Percentiles rank a stretch among this genome's conserved stretches.
Conservation (phyloP, 2,329 filamentous ascomycete genomes). For the Ophiognomonia clavigignenti-juglandacearum region DNA sequence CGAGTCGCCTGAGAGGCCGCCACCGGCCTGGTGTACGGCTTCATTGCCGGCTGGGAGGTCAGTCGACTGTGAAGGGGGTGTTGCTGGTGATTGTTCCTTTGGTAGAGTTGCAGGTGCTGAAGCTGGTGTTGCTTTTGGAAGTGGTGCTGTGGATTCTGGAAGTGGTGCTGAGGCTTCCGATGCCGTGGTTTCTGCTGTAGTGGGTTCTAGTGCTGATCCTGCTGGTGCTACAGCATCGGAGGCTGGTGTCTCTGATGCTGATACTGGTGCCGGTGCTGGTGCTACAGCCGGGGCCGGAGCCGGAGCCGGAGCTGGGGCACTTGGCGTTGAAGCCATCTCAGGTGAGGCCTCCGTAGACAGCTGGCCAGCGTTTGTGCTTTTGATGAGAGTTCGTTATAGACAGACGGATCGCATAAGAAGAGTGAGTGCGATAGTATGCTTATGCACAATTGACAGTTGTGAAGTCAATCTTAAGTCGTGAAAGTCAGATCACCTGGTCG, state of each 20-base stretch:
- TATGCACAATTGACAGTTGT: not conserved
- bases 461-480: not conserved
- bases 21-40: slow-evolving; percentile 40
- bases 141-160: no score
- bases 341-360: not conserved
- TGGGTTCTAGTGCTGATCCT: not conserved
- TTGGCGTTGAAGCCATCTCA: no score
- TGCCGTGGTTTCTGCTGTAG: not conserved
- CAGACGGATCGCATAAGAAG: not conserved
- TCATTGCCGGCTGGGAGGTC: slow-evolving; percentile 17
- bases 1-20: slow-evolving; percentile 38
- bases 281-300: no score
- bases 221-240: no score
- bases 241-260: not conserved
- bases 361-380: not conserved
- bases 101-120: no score
- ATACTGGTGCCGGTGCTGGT: no score
- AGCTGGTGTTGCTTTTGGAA: no score
- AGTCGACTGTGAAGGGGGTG: no score
- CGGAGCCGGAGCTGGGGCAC: no score
- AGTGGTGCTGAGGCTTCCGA: no score
- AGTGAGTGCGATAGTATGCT: not conserved
- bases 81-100: no score
- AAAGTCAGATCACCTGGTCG: not conserved
- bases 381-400: not conserved